Base-by-base conservation (phyloP, 768 basidiomycete genomes). In the Leccinum subgranulosum region DNA sequence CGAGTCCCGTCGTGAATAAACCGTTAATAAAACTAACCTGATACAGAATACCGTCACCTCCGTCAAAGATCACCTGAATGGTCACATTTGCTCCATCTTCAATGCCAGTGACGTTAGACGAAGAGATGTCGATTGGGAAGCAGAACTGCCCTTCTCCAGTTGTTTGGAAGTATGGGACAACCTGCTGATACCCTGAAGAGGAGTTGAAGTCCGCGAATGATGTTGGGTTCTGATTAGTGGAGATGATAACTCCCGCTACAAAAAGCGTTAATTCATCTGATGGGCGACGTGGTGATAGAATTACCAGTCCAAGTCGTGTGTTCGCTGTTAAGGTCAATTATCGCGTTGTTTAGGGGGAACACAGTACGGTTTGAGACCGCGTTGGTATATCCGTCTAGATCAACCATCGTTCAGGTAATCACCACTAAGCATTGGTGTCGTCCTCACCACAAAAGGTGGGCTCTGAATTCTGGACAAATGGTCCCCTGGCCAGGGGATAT, bases 401-500 rank as follows among this genome's bases (percentile, higher is more conserved):
- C 39, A 23, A 36, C 53, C 39, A 14, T 33, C 17, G 28, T 54
- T 55, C 31, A 56, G 53, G 51, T 6, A 6, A 31, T 41, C 6
- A 51, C 21, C 33, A n/a, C 23, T 49, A 27, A 51, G 11, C 28
- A 36, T 4, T 33, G 27, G 28, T 8, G 45, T 41, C 28, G 2
- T 23, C 70, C 80, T 43, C 60, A 88, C 89, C 90, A 66, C 92
- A 92, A 66, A 90, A 88, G 2, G 64, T 73, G 12, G 78, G 76
- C 61, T 90, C 87, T 15, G 77, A 64, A 52, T 79, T 74, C 55
- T 85, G 80, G 54, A 78, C 78, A 68, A 94, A 94, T 0, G 63
- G 67, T 2, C 92, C 93, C 49, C 92, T 79, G 11, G 90, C 85
- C 1, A 76, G 62, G 17, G 92, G 93, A 70, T 83, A 93, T 64